Base-by-base conservation (phyloP, 2,329 filamentous ascomycete species). In the Tothia fuscella region DNA sequence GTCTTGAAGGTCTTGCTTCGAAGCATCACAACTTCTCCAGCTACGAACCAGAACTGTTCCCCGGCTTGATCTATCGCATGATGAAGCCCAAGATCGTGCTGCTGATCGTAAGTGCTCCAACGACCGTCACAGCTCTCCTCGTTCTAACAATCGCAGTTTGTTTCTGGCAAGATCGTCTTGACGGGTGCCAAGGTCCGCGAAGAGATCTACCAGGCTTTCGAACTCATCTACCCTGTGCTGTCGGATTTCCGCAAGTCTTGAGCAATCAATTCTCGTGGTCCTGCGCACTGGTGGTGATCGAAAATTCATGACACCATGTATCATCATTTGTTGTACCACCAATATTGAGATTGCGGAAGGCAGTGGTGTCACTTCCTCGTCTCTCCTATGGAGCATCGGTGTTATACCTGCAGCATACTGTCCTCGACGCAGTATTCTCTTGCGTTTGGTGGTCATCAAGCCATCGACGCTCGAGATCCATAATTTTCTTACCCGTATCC, bases 1-100 rank as follows among this genome's bases (percentile, higher is more conserved):
- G 91, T 51, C 74, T 98, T 45, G 91, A 96, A 63, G 91, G 91
- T 66, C 71, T 98, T 60, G 91, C 91, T 13, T 91, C 82, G 52
- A 86, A 88, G 66, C 91, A 98, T 74, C 89, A 96, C 73, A 94
- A 94, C 69, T 98, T 96, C 78, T 93, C 85, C 66, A 95, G 88
- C 44, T 98, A 98, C 65, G 91, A 98, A 65, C 91, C 91, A 51
- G 91, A 98, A 61, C 65, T 98, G 62, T 98, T 96, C 76, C 91
- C 91, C 57, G 91, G 91, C 77, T 80, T 98, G 40, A 98, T 98
- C 67, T 98, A 98, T 68, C 87, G 91, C 62, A 98, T 98, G 91
- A 95, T 96, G 73, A 96, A 96, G 73, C 91, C 91, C 16, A 96
- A 96, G 78, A 94, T 96, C 52, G 89, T 96, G 41, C 78, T 96